A percentile compares a stretch with the other conserved stretches of the same genome.
phyloP scores from a whole-genome alignment of 441 rosid genomes.

The Eugenia klotzschiana region DNA sequence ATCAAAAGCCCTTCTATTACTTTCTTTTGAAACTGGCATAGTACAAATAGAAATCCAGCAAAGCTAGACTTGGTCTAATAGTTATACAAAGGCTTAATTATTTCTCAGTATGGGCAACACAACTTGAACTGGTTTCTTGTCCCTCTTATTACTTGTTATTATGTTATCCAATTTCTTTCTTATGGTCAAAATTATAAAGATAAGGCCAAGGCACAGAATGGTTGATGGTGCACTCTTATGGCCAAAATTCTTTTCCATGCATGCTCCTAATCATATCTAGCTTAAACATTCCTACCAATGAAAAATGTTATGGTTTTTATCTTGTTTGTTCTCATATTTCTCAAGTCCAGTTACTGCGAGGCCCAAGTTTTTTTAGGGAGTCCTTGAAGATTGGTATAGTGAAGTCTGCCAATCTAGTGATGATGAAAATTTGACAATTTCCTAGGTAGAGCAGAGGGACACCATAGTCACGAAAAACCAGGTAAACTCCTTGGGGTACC shows the following conservation, averaged over 20 bases:
- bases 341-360: conserved; percentile 1
- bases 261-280: not conserved
- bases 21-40: no score
- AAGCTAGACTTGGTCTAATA: not conserved
- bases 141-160: not conserved
- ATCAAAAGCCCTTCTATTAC: no score
- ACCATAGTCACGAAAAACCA: conserved; percentile 89
- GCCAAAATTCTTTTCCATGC: not conserved
- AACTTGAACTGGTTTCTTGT: not conserved
- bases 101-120: not conserved
- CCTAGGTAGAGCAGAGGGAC: conserved; percentile 52
- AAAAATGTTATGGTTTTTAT: not conserved
- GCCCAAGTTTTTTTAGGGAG: not conserved
- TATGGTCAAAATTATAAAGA: no score
- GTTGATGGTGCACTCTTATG: not conserved
- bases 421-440: not conserved
- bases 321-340: not conserved
- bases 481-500: conserved; percentile 66
- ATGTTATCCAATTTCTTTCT: not conserved
- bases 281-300: not conserved
- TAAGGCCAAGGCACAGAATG: not conserved
- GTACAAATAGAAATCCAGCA: no score
- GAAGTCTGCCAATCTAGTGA: not conserved
- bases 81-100: not conserved
- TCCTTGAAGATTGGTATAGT: not conserved